Conservation (phyloP, 306 rosid species). For the Cucurbita maxima region DNA sequence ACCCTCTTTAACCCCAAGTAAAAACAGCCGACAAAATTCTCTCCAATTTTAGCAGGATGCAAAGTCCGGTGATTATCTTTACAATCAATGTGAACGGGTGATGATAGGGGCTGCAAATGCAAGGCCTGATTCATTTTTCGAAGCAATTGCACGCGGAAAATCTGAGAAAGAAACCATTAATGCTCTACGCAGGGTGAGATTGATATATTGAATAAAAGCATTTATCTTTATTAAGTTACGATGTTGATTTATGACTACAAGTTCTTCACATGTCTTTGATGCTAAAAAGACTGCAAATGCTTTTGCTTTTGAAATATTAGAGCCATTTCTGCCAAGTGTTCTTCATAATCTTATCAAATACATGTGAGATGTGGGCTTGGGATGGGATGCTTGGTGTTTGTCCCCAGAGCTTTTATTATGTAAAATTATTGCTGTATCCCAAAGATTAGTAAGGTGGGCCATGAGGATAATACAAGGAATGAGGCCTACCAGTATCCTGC, state of each 20-base stretch:
- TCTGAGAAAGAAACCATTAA: slow-evolving; percentile 61
- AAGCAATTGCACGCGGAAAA: slow-evolving; percentile 40
- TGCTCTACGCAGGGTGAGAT: slow-evolving; percentile 45
- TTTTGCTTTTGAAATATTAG: background rate
- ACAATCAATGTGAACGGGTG: slow-evolving; percentile 46
- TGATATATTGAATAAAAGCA: background rate
- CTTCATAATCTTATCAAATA: background rate
- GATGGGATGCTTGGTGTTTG: background rate
- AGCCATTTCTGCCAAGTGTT: background rate
- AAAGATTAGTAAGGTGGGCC: background rate
- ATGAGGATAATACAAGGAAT: background rate
- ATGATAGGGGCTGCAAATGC: slow-evolving; percentile 56
- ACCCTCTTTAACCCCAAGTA: background rate
- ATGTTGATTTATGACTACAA: background rate
- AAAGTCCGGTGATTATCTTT: slow-evolving; percentile 32
- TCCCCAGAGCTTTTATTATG: background rate
- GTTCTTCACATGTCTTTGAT: background rate
- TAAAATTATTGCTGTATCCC: background rate
- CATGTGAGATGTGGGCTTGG: background rate
- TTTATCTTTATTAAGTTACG: background rate
- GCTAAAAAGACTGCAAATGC: background rate
- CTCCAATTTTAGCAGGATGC: slow-evolving; percentile 43
- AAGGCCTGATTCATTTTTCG: slow-evolving; percentile 38
- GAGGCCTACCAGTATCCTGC: background rate
- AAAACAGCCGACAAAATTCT: background rate